Base-by-base conservation (phyloP, 116 monocot species). In the Dioscorea cayenensis region DNA sequence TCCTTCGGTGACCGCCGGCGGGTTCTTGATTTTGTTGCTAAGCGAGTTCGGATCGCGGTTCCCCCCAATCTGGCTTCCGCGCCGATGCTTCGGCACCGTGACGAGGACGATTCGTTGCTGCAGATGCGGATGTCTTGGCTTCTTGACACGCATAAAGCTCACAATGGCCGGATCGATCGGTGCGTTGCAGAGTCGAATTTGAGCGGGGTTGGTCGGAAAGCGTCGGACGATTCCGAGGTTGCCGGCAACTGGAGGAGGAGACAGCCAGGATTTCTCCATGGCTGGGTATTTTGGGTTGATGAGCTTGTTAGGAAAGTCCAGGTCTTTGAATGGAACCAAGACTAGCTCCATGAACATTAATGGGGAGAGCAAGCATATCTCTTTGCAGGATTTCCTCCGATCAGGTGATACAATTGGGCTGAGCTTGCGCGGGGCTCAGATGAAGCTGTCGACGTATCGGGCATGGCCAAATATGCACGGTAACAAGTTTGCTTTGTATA, bases 391-490 rank as follows among this genome's bases (percentile, higher is more conserved):
- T 49, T 94, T 94, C 70, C 60, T 94, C 72, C 51, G 64, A 18
- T 51, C 77, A 1, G 87, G 85, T 7, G 85, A 87, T 28, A 76
- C 63, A 0, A 52, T 89, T 13, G 78, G 90, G 8, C 70, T 94
- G n/a, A 83, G 80, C 63, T 43, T 94, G 14, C 75, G 82, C 16
- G 90, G 84, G 2, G 20, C 72, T 0, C 76, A 76, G n/a, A 85
- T 80, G 82, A 80, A 79, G 82, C 38, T 94, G 25, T 75, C 85
- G 0, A 78, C 84, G 6, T 94, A 89, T 65, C 71, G 77, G 32
- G 82, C 79, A 5, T 94, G 93, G 93, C 93, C 93, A 0, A 87
- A 81, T 65, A 94, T 94, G 93, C 89, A 87, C 28, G 93, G 85
- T 22, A 94, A 85, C 72, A 49, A 79, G 20, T 94, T 89, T 64